phyloP scores from a whole-genome alignment of 2,329 filamentous ascomycete species.

The Penicillium freii region DNA sequence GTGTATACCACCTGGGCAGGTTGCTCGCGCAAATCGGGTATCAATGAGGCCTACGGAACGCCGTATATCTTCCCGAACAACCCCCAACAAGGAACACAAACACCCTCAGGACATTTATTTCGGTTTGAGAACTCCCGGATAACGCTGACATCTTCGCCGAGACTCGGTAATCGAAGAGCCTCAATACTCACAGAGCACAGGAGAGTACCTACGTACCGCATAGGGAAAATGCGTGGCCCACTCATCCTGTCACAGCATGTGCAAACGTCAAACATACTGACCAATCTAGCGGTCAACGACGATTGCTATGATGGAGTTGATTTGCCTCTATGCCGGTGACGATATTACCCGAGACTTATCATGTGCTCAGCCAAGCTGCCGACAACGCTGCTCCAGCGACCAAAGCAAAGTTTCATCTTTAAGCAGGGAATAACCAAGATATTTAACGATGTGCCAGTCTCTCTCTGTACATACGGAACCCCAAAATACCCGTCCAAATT shows the following conservation, averaged over 20 bases:
- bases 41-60: background rate
- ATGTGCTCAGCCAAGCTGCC: background rate
- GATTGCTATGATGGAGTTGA: background rate
- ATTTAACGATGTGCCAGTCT: background rate
- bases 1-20: background rate
- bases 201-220: background rate
- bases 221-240: background rate
- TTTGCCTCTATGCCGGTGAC: background rate
- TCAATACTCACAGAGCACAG: background rate
- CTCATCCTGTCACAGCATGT: conserved; percentile 2
- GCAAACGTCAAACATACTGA: background rate
- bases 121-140: background rate
- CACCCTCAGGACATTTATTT: too few relatives aligned
- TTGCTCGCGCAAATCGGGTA: background rate
- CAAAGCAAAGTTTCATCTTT: background rate
- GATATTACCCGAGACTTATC: conserved; percentile 5
- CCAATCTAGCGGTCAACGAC: background rate
- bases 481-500: background rate
- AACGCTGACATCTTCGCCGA: background rate
- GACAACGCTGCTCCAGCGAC: background rate
- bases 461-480: background rate
- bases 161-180: background rate
- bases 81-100: background rate
- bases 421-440: background rate
- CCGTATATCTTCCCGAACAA: background rate